These are phyloP conservation scores for Epithele typhae DNA, from an alignment of 768 basidiomycete genomes.

Conservation along the genomic window DNA sequence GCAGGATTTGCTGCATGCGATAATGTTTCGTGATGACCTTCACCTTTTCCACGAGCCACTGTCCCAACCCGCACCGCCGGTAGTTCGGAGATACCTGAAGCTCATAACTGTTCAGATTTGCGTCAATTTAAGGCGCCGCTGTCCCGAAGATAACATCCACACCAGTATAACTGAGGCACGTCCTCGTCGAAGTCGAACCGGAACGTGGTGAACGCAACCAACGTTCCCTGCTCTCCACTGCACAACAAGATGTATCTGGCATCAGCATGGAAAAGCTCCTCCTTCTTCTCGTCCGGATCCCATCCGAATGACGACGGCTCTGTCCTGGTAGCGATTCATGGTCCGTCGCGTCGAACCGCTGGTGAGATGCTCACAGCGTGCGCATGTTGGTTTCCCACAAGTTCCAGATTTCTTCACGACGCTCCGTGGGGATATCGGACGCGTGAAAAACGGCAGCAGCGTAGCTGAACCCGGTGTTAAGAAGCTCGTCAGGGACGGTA, in stretches of 20 bases:
- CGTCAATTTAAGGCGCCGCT: no score
- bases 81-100: slow-evolving; percentile 50
- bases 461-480: neutral
- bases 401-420: slow-evolving; percentile 46
- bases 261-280: slow-evolving; percentile 14
- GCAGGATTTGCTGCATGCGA: slow-evolving; percentile 64
- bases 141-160: neutral
- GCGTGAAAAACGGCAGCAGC: slow-evolving; percentile 6
- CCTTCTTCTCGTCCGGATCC: slow-evolving; percentile 12
- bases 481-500: no score
- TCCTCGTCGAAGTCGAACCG: slow-evolving; percentile 69
- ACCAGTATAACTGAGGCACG: slow-evolving; percentile 71
- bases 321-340: no score
- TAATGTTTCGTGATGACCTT: slow-evolving; percentile 45
- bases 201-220: slow-evolving; percentile 55
- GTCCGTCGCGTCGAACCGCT: no score
- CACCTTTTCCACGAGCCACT: slow-evolving; percentile 45
- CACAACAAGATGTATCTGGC: slow-evolving; percentile 11
- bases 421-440: slow-evolving; percentile 29
- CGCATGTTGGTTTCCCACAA: slow-evolving; percentile 57
- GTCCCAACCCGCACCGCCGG: slow-evolving; percentile 58
- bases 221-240: slow-evolving; percentile 14
- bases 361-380: slow-evolving; percentile 31
- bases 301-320: slow-evolving; percentile 18
- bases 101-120: slow-evolving; percentile 62